These are phyloP conservation scores for Kondoa malvinella DNA, from an alignment of 768 basidiomycete genomes.

Conservation along the genomic window DNA sequence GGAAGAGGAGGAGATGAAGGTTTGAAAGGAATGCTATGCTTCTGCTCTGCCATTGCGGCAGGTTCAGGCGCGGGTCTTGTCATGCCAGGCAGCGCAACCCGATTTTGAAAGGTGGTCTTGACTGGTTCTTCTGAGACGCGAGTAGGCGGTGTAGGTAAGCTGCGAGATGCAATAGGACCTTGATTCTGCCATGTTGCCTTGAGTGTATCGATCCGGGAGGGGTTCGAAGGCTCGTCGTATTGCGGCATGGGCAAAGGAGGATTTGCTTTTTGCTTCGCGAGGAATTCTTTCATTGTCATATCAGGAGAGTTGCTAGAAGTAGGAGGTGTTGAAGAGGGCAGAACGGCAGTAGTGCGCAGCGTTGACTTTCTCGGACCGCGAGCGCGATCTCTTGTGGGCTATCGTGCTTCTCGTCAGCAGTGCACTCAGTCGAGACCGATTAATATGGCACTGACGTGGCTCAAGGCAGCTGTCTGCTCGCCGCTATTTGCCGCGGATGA, in stretches of 20 bases:
- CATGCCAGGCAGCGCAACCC: slow-evolving; percentile 2
- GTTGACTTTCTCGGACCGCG: slow-evolving; percentile 1
- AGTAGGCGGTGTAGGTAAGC: not conserved
- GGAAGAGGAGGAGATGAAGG: no score
- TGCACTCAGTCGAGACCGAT: not conserved
- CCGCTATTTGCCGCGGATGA: no score
- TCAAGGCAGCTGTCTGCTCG: no score
- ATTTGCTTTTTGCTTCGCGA: not conserved
- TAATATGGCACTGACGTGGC: no score
- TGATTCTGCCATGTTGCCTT: not conserved
- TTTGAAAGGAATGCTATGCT: not conserved
- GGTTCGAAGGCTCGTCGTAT: not conserved
- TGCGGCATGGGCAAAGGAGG: not conserved
- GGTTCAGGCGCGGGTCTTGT: not conserved
- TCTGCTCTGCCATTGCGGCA: not conserved
- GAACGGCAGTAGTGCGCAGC: not conserved
- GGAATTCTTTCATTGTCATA: not conserved
- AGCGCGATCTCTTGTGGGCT: not conserved
- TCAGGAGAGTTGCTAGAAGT: not conserved
- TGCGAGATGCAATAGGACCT: not conserved
- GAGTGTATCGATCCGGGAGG: not conserved
- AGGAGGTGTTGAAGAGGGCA: not conserved
- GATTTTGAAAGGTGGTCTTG: not conserved
- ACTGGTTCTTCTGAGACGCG: not conserved
- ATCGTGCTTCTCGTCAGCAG: not conserved